Evolutionary conservation across 768 basidiomycete genomes (phyloP).

Genomic region (Suillus bovinus): DNA sequence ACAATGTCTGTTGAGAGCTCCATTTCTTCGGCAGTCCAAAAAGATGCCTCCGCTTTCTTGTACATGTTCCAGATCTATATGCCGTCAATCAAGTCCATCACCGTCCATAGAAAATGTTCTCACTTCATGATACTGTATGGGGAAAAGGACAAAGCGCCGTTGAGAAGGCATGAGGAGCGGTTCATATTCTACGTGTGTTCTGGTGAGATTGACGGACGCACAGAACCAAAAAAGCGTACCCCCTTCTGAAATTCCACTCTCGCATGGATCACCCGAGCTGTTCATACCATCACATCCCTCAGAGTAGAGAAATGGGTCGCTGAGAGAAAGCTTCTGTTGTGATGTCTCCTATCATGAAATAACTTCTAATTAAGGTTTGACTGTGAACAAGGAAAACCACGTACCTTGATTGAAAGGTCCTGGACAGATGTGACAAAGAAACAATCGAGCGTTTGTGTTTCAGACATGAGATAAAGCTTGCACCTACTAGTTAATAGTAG

Average conservation of each 20-base stretch:
- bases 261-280: background rate
- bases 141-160: conserved; percentile 84
- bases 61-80: conserved; percentile 91
- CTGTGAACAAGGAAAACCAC: background rate
- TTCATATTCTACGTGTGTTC: conserved; percentile 36
- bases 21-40: conserved; percentile 94
- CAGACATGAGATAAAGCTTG: conserved; percentile 3
- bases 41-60: conserved; percentile 92
- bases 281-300: background rate
- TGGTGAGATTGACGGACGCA: background rate
- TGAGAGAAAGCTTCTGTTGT: background rate
- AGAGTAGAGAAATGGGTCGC: background rate
- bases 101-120: conserved; percentile 19
- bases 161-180: conserved; percentile 73
- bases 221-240: background rate
- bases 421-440: background rate
- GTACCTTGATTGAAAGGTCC: background rate
- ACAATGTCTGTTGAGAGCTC: conserved; percentile 82
- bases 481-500: background rate
- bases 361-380: background rate
- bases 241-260: background rate
- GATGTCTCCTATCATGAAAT: background rate
- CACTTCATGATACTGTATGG: conserved; percentile 89
- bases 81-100: background rate
- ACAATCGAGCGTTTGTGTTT: background rate